These are phyloP conservation scores for Streptanthus diversifolius DNA, from an alignment of 345 rosid species.

Conservation along the genomic window DNA sequence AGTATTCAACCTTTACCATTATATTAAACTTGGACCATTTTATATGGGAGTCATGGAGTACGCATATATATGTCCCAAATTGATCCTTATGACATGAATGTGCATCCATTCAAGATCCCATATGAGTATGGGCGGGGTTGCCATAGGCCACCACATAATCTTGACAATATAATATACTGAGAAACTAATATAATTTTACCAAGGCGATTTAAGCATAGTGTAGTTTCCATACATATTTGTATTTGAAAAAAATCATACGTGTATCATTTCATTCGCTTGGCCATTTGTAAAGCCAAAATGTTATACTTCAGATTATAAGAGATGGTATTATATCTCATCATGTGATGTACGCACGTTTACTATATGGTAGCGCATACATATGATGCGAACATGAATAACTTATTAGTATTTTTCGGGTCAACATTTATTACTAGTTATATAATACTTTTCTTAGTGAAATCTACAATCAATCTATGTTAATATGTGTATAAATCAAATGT, in stretches of 20 bases:
- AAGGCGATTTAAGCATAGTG: neutral
- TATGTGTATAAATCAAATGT: neutral
- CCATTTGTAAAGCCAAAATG: neutral
- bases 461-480: neutral
- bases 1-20: no score
- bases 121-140: neutral
- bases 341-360: slow-evolving; percentile 26
- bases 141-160: neutral
- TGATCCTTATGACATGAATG: neutral
- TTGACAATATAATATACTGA: neutral
- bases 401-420: slow-evolving; percentile 9
- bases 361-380: slow-evolving; percentile 20
- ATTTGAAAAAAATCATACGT: neutral
- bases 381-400: slow-evolving; percentile 6
- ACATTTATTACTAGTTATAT: neutral
- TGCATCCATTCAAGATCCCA: neutral
- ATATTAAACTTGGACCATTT: neutral
- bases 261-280: slow-evolving; percentile 5
- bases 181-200: neutral
- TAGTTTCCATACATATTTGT: no score
- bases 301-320: neutral
- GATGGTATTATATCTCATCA: neutral
- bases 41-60: neutral
- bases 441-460: neutral
- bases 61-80: neutral